phyloP scores from a whole-genome alignment of 352 stramenopile genomes.

The Globisporangium solare region DNA sequence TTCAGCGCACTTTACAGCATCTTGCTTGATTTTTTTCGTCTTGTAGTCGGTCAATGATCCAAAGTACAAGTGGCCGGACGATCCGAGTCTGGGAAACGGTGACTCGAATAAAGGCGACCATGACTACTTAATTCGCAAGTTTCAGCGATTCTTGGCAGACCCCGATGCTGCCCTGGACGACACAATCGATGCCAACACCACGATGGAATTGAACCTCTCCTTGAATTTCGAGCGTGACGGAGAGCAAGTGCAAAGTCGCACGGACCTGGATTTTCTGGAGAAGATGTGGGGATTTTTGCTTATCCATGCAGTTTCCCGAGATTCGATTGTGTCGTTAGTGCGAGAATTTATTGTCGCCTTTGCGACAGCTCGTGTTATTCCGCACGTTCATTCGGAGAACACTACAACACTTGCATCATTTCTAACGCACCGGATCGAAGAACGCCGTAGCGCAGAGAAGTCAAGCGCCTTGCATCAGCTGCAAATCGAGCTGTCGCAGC shows the following conservation, averaged over 20 bases:
- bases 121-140: background rate
- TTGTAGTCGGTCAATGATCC: slow-evolving; percentile 1
- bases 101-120: background rate
- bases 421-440: background rate
- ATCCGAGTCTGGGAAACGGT: background rate
- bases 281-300: slow-evolving; percentile 19
- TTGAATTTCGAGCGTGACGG: slow-evolving; percentile 8
- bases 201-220: slow-evolving; percentile 13
- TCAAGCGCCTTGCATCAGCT: background rate
- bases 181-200: slow-evolving; percentile 12
- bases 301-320: background rate
- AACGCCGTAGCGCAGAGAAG: background rate
- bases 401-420: slow-evolving; percentile 10
- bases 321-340: slow-evolving; percentile 3
- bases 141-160: slow-evolving; percentile 7
- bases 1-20: no score
- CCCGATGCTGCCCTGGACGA: slow-evolving; percentile 1
- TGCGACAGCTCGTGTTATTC: slow-evolving; percentile 3
- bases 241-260: background rate
- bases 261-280: slow-evolving; percentile 15
- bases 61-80: background rate
- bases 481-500: slow-evolving; percentile 3
- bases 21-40: background rate
- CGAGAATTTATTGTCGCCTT: slow-evolving; percentile 11
- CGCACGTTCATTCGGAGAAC: slow-evolving; percentile 14